Conservation (phyloP, 2,329 filamentous ascomycete species). For the Phaeosphaeria sp. region DNA sequence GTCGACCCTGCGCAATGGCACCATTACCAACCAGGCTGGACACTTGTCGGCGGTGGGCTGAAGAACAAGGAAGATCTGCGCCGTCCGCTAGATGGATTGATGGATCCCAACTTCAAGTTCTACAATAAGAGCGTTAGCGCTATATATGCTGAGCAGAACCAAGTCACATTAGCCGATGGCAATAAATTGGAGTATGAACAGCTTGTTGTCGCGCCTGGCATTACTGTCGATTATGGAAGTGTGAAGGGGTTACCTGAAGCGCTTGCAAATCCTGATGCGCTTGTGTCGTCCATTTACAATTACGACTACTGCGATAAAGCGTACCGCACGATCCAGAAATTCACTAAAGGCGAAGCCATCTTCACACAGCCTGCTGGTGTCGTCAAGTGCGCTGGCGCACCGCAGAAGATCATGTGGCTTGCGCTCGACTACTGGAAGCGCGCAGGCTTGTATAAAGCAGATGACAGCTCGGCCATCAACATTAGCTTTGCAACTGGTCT, state of each 20-base stretch:
- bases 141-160: slow-evolving; percentile 64
- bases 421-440: slow-evolving; percentile 48
- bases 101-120: slow-evolving; percentile 67
- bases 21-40: slow-evolving; percentile 75
- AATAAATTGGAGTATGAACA: slow-evolving; percentile 68
- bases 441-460: slow-evolving; percentile 42
- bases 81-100: slow-evolving; percentile 56
- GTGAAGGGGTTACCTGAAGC: slow-evolving; percentile 45
- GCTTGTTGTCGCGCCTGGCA: slow-evolving; percentile 64
- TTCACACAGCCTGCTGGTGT: slow-evolving; percentile 50
- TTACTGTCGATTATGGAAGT: slow-evolving; percentile 37
- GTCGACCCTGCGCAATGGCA: slow-evolving; percentile 69
- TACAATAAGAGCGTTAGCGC: slow-evolving; percentile 61
- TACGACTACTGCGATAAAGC: slow-evolving; percentile 50
- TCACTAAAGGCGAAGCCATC: slow-evolving; percentile 44
- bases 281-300: slow-evolving; percentile 47
- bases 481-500: slow-evolving; percentile 49
- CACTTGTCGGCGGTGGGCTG: slow-evolving; percentile 70
- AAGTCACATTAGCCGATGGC: slow-evolving; percentile 62
- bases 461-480: slow-evolving; percentile 38
- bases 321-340: slow-evolving; percentile 35
- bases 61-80: slow-evolving; percentile 67
- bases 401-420: slow-evolving; percentile 53
- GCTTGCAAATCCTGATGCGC: slow-evolving; percentile 41
- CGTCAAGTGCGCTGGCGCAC: slow-evolving; percentile 50